Evolutionary conservation across 441 rosid genomes (phyloP), one percentile per base, ranked within the genome.

Genomic region (Corymbia citriodora): DNA sequence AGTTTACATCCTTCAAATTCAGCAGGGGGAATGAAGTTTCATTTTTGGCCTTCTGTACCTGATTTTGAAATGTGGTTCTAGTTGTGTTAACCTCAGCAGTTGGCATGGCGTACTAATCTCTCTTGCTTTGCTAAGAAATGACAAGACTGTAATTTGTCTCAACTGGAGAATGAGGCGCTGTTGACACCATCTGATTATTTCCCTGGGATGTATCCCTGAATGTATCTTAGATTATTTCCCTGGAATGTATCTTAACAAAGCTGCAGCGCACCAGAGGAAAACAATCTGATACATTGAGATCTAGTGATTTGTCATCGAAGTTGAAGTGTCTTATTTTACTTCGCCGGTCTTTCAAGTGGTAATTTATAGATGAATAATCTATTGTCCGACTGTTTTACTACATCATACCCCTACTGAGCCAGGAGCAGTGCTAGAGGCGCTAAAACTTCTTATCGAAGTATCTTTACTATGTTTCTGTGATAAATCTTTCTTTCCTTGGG

Each of bases 331-430:
- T 36, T 72, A 72, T 21, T 72, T 40, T 72, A 72, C 15, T 36
- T 36, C 7, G 83, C 49, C 11, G 50, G 83, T 72, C 48, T 72
- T 19, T 36, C 27, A 13, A 10, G 82, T 19, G 82, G 82, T 2
- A 72, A 72, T 72, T 36, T 36, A 36, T 36, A 36, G 40, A 36
- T 72, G 4, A 27, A 72, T 72, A 36, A 72, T 72, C 15, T 72
- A 72, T 72, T 6, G 0, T 36, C 1, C 9, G 23, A 72, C 83
- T 36, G 50, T 21, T 72, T 0, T 19, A 11, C 83, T 36, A 6
- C 0, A 0, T 3, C 40, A 36, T 63, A 31, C 17, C 29, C 33
- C 0, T 33, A 63, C 17, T 4, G 40, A 36, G 29, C n/a, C 1
- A 4, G 79, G 45, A 17, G 79, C 45, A 31, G 21, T 9, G 0